Base-by-base conservation (phyloP, 441 rosid species). In the Metrosideros polymorpha region DNA sequence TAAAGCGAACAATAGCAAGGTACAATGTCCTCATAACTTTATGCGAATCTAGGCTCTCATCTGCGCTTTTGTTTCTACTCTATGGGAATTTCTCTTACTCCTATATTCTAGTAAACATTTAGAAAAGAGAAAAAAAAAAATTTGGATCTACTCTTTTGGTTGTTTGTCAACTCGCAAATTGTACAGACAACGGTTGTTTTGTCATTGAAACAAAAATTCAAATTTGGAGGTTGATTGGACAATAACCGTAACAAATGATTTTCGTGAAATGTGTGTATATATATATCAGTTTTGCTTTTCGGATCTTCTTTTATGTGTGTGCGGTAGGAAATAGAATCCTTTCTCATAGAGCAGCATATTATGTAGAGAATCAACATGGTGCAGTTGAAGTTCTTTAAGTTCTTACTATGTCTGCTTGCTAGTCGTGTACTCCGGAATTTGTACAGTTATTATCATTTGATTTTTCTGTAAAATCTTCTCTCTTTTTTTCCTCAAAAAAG, bases 31-130 rank as follows among this genome's bases (percentile, higher is more conserved):
- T 13, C 19, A 6, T n/a, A n/a, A n/a, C 35, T 57, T n/a, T 57
- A n/a, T 2, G 66, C 66, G 12, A 57, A n/a, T n/a, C 8, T n/a
- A 57, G 32, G 18, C 66, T 6, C 35, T 13, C 35, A 2, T 3
- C 18, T 0, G 4, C 2, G 18, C 66, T 57, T 13, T n/a, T 1
- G 3, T 18, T 1, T n/a, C 13, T 2, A 0, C n/a, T n/a, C n/a
- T n/a, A n/a, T n/a, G n/a, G n/a, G n/a, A n/a, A n/a, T n/a, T n/a
- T n/a, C n/a, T n/a, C n/a, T n/a, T n/a, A n/a, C n/a, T n/a, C n/a
- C n/a, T n/a, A n/a, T n/a, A n/a, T n/a, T n/a, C n/a, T n/a, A n/a
- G n/a, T n/a, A n/a, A n/a, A n/a, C n/a, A n/a, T n/a, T n/a, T n/a
- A n/a, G n/a, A n/a, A n/a, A n/a, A n/a, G n/a, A n/a, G n/a, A n/a